Conservation (phyloP, 257 asterid species). For the Coffea canephora region DNA sequence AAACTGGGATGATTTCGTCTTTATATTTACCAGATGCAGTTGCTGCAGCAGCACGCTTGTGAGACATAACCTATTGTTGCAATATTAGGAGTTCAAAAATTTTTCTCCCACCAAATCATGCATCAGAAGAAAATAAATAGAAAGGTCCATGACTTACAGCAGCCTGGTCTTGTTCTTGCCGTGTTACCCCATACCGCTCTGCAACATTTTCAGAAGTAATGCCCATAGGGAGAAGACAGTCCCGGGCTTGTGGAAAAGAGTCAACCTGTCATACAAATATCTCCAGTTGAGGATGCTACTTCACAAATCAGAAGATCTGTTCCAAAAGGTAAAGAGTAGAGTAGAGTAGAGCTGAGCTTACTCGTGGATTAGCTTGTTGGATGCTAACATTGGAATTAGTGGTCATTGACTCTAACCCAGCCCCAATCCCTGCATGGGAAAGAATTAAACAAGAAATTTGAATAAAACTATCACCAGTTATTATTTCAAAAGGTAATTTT, state of each 20-base stretch:
- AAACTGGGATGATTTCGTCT: constrained; percentile 86
- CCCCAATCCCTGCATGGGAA: constrained; percentile 66
- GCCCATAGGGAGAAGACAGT: constrained; percentile 96
- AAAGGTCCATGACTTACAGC: constrained; percentile 51
- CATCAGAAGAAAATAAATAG: not conserved
- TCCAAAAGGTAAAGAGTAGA: not conserved
- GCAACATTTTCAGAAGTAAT: constrained; percentile 91
- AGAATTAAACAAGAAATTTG: not conserved
- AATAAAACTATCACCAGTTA: not conserved
- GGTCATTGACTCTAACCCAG: constrained; percentile 90
- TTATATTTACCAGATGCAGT: constrained; percentile 75
- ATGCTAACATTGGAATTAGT: constrained; percentile 42
- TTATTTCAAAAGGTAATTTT: not conserved
- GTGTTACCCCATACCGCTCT: constrained; percentile 71
- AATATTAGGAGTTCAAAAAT: constrained; percentile 20
- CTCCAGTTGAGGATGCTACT: constrained; percentile 11
- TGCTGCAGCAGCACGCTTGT: constrained; percentile 90
- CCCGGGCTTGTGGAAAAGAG: constrained; percentile 64
- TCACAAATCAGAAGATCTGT: not conserved
- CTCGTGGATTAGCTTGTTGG: constrained; percentile 50
- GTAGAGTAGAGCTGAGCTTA: constrained; percentile 22
- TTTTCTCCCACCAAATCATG: not conserved
- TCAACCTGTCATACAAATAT: constrained; percentile 42
- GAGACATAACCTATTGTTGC: constrained; percentile 63
- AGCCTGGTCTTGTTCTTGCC: constrained; percentile 91